phyloP scores from a whole-genome alignment of 148 eudicot species.

The Chenopodium album region DNA sequence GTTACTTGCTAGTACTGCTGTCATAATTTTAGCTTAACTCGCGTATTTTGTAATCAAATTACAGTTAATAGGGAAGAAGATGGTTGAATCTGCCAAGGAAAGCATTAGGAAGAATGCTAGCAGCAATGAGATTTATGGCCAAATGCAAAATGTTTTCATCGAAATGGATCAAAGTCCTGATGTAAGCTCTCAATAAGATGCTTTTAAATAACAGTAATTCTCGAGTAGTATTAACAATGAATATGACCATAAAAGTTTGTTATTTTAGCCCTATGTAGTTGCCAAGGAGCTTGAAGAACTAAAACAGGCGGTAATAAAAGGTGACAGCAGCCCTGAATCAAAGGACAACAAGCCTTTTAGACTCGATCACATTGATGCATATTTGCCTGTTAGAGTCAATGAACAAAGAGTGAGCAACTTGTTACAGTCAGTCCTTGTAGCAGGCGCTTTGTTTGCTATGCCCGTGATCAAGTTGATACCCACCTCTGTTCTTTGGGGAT shows the following conservation, averaged over 20 bases:
- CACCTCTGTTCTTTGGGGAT: constrained; percentile 93
- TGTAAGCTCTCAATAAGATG: constrained; percentile 32
- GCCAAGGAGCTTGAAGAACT: constrained; percentile 43
- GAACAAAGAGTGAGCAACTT: constrained; percentile 84
- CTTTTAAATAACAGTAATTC: neutral
- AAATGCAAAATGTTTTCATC: constrained; percentile 51
- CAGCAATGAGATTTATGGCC: constrained; percentile 49
- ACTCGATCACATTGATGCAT: constrained; percentile 62
- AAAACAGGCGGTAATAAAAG: constrained; percentile 60
- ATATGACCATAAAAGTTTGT: neutral
- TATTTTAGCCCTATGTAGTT: constrained; percentile 33
- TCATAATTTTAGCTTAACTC: neutral
- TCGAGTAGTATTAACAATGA: neutral
- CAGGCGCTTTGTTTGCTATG: constrained; percentile 50
- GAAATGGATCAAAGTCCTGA: constrained; percentile 48
- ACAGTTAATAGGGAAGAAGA: constrained; percentile 40
- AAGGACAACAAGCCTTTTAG: constrained; percentile 38
- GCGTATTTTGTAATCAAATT: neutral
- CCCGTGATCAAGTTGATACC: constrained; percentile 75
- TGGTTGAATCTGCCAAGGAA: constrained; percentile 49
- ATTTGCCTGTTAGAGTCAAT: constrained; percentile 78
- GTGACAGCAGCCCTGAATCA: constrained; percentile 36
- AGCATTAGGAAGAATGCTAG: constrained; percentile 45
- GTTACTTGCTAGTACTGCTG: too few species aligned
- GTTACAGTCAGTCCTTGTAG: constrained; percentile 66